phyloP scores from a whole-genome alignment of 2,329 filamentous ascomycete species.

The Ceratocystiopsis sp. region DNA sequence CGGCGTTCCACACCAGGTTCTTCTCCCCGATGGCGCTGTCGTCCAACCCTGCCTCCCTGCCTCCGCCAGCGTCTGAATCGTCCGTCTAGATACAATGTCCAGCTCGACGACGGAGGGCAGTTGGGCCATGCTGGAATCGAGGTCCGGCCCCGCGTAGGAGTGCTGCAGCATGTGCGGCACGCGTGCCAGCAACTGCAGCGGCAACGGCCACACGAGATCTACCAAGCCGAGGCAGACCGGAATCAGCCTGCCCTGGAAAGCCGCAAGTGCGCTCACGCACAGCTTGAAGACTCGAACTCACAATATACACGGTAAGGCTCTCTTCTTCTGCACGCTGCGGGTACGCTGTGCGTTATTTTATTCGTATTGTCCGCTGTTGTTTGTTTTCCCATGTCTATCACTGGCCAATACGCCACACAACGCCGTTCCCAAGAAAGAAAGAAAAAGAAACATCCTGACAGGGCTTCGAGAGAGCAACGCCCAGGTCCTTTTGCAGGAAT shows the following conservation, averaged over 20 bases:
- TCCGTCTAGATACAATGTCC: not conserved
- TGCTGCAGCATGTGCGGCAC: constrained; percentile 2
- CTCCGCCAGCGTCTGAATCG: not conserved
- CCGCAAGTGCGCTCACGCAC: not conserved
- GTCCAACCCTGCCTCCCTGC: constrained; percentile 3
- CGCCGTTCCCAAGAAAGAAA: too few species aligned
- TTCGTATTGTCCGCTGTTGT: too few species aligned
- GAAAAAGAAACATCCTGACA: too few species aligned
- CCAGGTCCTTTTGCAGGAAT: too few species aligned
- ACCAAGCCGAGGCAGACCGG: constrained; percentile 1
- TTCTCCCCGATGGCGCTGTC: not conserved
- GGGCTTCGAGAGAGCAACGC: too few species aligned
- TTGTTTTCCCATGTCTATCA: too few species aligned
- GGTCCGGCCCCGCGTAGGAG: constrained; percentile 1
- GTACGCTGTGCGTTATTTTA: too few species aligned
- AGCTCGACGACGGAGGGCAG: not conserved
- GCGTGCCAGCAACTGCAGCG: not conserved
- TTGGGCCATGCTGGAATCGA: not conserved
- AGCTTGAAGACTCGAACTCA: constrained; percentile 3
- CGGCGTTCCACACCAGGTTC: constrained; percentile 3
- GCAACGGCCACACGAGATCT: not conserved
- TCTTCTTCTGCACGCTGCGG: too few species aligned
- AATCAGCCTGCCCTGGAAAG: not conserved
- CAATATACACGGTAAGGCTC: too few species aligned
- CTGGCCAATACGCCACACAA: too few species aligned